Base-by-base conservation (phyloP, 2,329 filamentous ascomycete genomes). In the Stachybotrys chartarum region DNA sequence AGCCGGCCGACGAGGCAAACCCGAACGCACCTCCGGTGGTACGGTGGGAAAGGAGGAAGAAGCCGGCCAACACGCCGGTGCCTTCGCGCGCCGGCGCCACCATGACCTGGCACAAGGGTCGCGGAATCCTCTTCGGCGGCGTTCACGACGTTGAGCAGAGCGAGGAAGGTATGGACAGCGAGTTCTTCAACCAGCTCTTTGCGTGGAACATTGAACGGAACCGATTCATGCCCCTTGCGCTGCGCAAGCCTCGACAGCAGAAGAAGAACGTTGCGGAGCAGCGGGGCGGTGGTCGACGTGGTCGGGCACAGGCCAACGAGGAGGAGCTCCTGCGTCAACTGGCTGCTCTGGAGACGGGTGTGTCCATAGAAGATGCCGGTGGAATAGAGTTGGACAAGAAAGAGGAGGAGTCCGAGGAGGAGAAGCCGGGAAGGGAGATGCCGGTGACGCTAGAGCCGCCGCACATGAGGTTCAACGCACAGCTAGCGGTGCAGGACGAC, bases 181-280 rank as follows among this genome's bases (percentile, higher is more conserved):
- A 97, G 69, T 99, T 99, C 73, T 99, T 97, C 76, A 93, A 97
- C 64, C 83, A 86, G 55, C 74, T 97, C 30, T 95, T 89, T 65
- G 89, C 92, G 6, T 97, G 92, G 90, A 97, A 96, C 66, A 85
- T 96, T 59, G 94, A 97, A 65, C 84, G 93, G 57, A 99, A 99
- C 68, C 82, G 94, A 8, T 97, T 96, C 75, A 97, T 97, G 76
- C 90, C 88, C 2, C 78, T 97, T 49, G 76, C 78, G 10, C 76
- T 97, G 50, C 81, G 92, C 53, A 90, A 91, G 62, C 83, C 90
- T 2, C 85, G 91, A 30, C 76, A 80, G 18, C 82, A 82, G 51
- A 81, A 84, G 59, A 88, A 86, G 63, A 62, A 65, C 52, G 79
- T 78, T 42, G 74, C 73, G 46, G 74, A 70, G 14, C 82, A 81